Conservation (phyloP, 2,329 filamentous ascomycete genomes). For the Diaporthe ampelina region DNA sequence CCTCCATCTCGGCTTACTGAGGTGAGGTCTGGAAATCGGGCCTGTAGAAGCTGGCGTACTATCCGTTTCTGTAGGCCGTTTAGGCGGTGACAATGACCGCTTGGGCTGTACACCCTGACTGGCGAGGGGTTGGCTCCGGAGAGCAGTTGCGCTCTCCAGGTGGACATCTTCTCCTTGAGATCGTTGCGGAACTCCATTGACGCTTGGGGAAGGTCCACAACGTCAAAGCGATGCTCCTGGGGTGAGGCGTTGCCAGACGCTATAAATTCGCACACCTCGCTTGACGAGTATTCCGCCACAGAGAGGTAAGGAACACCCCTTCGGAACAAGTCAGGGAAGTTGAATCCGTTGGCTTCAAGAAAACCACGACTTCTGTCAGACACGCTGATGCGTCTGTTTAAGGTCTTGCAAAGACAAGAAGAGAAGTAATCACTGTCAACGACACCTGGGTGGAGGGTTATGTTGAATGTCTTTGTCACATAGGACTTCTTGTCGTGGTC, state of each 20-base stretch:
- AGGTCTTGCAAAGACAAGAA: constrained; percentile 41
- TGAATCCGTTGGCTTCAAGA: constrained; percentile 47
- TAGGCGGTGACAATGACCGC: constrained; percentile 39
- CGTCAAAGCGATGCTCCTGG: constrained; percentile 28
- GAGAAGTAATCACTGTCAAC: constrained; percentile 33
- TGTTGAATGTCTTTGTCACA: constrained; percentile 49
- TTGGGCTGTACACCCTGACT: constrained; percentile 44
- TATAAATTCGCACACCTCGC: constrained; percentile 35
- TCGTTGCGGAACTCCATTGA: constrained; percentile 41
- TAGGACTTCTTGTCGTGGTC: constrained; percentile 42
- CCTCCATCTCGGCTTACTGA: constrained; percentile 32
- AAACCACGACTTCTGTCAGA: constrained; percentile 50
- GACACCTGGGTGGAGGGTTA: constrained; percentile 50
- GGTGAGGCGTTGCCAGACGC: not conserved
- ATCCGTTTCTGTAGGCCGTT: constrained; percentile 48
- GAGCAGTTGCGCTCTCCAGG: constrained; percentile 29
- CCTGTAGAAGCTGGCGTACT: constrained; percentile 46
- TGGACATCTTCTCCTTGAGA: constrained; percentile 13
- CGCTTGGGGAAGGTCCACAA: constrained; percentile 29
- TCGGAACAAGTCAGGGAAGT: constrained; percentile 46
- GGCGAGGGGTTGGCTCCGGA: constrained; percentile 6
- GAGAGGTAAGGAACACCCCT: constrained; percentile 52
- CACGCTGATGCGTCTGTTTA: constrained; percentile 49
- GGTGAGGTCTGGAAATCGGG: constrained; percentile 44
- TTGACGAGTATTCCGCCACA: constrained; percentile 43